These are phyloP conservation scores for Camelina laxa DNA, from an alignment of 345 rosid genomes.

Conservation along the genomic window DNA sequence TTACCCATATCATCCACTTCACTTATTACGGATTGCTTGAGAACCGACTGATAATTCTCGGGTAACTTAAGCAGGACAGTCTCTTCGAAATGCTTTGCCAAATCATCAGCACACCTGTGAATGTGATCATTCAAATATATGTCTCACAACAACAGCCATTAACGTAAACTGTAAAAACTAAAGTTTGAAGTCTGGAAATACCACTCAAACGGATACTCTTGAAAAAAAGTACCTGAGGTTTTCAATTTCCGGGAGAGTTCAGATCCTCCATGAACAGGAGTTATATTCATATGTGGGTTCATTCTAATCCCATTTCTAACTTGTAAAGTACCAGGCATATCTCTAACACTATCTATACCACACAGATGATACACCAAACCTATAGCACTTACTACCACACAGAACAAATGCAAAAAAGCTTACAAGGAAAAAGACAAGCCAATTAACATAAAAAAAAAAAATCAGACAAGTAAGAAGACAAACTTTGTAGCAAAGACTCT, in stretches of 20 bases:
- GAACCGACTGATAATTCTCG: constrained; percentile 70
- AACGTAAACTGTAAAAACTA: background rate
- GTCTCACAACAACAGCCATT: background rate
- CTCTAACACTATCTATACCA: background rate
- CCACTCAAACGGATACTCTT: background rate
- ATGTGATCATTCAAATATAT: constrained; percentile 5
- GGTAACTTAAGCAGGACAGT: constrained; percentile 76
- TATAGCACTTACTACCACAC: constrained; percentile 23
- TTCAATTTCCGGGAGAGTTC: constrained; percentile 55
- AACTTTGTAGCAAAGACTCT: constrained; percentile 70
- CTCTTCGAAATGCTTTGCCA: constrained; percentile 70
- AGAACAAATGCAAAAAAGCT: background rate
- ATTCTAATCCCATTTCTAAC: constrained; percentile 22
- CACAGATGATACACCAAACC: constrained; percentile 13
- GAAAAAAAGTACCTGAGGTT: constrained; percentile 44
- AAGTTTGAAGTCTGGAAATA: background rate
- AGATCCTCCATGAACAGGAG: constrained; percentile 89
- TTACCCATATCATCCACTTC: constrained; percentile 93
- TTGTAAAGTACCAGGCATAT: background rate
- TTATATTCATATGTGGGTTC: constrained; percentile 52
- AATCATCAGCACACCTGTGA: constrained; percentile 60
- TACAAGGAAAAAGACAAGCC: background rate
- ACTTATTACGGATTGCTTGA: constrained; percentile 78
- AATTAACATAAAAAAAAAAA: no score
- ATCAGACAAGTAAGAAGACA: background rate